Evolutionary conservation across 2,329 filamentous ascomycete genomes (phyloP).

Genomic region (Sporothrix curviconia): DNA sequence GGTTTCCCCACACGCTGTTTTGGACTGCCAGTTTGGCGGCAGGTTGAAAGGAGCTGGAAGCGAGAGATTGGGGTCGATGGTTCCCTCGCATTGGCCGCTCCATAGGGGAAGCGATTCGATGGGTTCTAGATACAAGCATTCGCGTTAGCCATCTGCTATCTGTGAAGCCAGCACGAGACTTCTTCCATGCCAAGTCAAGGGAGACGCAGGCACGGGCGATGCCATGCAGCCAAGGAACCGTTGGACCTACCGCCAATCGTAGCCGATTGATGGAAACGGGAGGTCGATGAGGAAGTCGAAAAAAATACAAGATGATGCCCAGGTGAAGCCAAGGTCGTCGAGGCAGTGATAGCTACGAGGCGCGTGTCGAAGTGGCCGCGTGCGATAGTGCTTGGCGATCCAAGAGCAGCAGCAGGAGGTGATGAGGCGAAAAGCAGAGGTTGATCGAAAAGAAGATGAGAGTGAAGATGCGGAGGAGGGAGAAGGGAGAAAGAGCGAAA

Average conservation of each 20-base stretch:
- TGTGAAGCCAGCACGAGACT: too few relatives aligned
- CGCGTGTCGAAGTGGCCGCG: background rate
- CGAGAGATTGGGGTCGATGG: conserved; percentile 34
- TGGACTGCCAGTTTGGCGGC: conserved; percentile 31
- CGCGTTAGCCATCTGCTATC: too few relatives aligned
- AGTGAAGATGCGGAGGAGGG: background rate
- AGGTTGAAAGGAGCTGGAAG: conserved; percentile 30
- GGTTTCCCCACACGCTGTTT: conserved; percentile 46
- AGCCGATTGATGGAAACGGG: background rate
- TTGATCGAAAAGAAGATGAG: background rate
- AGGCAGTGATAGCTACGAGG: background rate
- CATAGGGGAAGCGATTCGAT: conserved; percentile 10
- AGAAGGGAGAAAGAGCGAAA: background rate
- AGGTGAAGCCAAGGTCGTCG: background rate
- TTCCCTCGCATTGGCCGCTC: conserved; percentile 24
- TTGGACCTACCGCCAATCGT: conserved; percentile 1
- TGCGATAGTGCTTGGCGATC: background rate
- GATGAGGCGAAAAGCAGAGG: background rate
- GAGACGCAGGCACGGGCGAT: background rate
- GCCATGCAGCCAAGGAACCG: too few relatives aligned
- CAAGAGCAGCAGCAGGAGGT: background rate
- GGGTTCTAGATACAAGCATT: background rate
- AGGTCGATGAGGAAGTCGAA: background rate
- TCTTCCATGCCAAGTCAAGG: background rate
- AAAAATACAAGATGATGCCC: background rate